Evolutionary conservation across 2,329 filamentous ascomycete species (phyloP), one percentile per base, ranked within the genome.

Genomic region (Byssothecium circinans): DNA sequence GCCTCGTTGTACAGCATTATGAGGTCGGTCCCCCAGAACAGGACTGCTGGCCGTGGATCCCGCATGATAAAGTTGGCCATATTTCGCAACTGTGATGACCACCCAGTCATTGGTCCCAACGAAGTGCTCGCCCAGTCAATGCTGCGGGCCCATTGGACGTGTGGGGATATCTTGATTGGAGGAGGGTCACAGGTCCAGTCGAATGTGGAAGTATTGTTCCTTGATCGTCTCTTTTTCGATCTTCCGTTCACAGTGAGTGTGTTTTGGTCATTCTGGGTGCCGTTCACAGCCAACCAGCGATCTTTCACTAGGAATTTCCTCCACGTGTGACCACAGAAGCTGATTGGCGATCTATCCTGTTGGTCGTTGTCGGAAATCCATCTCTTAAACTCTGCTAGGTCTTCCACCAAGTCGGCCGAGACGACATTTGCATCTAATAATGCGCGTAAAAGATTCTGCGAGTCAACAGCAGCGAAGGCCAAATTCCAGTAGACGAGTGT

Each of bases 51-150:
- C 4, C 58, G 48, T 12, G 46, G 52, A 34, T 63, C 59, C 12
- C 57, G 57, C 85, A 92, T 88, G 53, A 91, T 81, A 44, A 91
- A 73, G 63, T 91, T 91, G 30, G 86, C 84, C 81, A 91, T 86
- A 54, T 81, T 81, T 42, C 88, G 81, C 43, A 92, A 70, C 56
- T 89, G 86, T 22, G 79, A 68, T 2, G 79, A 70, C 88, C 89
- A 94, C 17, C 76, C 67, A 48, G 84, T 81, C 33, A 92, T 88
- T 0, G 87, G 84, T 0, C 89, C 89, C 1, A 92, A 75, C 2
- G 83, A 73, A 1, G 89, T 92, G 0, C 78, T 74, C 2, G 80
- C 79, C 89, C 89, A 94, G 63, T 91, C 83, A 17, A 85, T 70
- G 17, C 79, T 82, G 30, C 86, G 81, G 19, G 85, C 85, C 57